Evolutionary conservation across 768 basidiomycete species (phyloP).

Genomic region (Porpolomopsis calyptriformis): DNA sequence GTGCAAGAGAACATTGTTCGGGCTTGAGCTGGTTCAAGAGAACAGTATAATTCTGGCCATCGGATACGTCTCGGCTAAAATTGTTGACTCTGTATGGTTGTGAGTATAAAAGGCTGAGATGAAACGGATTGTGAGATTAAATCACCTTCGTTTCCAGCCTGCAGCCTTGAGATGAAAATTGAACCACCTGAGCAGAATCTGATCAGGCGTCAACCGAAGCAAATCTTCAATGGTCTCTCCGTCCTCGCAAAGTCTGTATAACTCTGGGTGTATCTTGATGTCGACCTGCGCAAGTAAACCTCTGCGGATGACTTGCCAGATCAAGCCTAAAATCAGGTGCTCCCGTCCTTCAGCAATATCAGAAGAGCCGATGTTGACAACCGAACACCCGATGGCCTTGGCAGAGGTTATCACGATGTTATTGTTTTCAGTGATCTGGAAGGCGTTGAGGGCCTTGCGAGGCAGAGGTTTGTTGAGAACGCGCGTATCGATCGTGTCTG

Average conservation of each 20-base stretch:
- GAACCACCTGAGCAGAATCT: conserved; percentile 97
- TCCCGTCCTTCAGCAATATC: conserved; percentile 91
- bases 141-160: conserved; percentile 77
- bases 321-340: conserved; percentile 93
- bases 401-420: conserved; percentile 98
- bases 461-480: conserved; percentile 84
- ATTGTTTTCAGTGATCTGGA: conserved; percentile 99
- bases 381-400: conserved; percentile 96
- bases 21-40: conserved; percentile 94
- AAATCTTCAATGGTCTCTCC: conserved; percentile 97
- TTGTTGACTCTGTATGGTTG: conserved; percentile 77
- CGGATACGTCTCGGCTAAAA: conserved; percentile 94
- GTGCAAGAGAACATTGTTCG: conserved; percentile 81
- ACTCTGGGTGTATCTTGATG: conserved; percentile 95
- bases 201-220: conserved; percentile 87
- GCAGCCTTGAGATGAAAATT: conserved; percentile 97
- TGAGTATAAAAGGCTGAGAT: background rate
- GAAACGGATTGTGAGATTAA: background rate
- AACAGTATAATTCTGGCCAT: conserved; percentile 96
- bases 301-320: conserved; percentile 96
- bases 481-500: conserved; percentile 97
- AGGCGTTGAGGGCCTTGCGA: conserved; percentile 85
- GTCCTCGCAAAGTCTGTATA: conserved; percentile 93
- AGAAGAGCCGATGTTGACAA: conserved; percentile 93
- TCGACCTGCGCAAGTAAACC: conserved; percentile 92